Evolutionary conservation across 805 yeast species (phyloP).

Genomic region (Hanseniaspora occidentalis): DNA sequence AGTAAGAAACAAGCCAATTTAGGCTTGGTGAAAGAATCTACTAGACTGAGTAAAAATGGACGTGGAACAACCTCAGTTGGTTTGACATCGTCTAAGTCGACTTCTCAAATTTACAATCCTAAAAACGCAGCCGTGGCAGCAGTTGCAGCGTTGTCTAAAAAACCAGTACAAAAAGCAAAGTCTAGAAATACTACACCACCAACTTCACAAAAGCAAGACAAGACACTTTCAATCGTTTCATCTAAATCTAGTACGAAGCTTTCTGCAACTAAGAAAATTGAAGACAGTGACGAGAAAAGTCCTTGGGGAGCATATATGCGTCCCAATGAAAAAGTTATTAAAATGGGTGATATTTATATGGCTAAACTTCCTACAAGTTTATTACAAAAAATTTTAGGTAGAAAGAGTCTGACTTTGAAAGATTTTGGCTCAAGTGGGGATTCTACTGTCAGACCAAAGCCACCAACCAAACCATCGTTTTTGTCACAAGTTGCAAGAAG

Average conservation of each 20-base stretch:
- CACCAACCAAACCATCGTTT: slow-evolving; percentile 7
- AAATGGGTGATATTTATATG: neutral
- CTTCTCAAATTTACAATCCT: too few relatives aligned
- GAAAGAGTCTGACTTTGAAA: slow-evolving; percentile 40
- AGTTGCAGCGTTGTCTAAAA: neutral
- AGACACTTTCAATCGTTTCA: too few relatives aligned
- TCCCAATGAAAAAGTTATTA: neutral
- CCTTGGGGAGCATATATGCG: neutral
- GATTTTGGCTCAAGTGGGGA: slow-evolving; percentile 44
- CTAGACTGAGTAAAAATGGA: neutral
- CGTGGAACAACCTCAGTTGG: too few relatives aligned
- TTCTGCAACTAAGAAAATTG: too few relatives aligned
- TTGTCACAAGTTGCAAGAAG: slow-evolving; percentile 34
- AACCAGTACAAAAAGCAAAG: neutral
- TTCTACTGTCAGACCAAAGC: slow-evolving; percentile 24
- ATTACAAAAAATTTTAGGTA: slow-evolving; percentile 12
- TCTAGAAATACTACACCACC: slow-evolving; percentile 7
- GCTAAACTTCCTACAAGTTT: neutral
- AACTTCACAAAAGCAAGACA: slow-evolving; percentile 4
- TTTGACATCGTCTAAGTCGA: too few relatives aligned
- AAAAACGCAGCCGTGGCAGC: slow-evolving; percentile 8
- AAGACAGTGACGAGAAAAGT: too few relatives aligned
- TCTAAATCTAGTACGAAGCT: too few relatives aligned
- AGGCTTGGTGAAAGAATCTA: slow-evolving; percentile 9
- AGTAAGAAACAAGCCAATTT: slow-evolving; percentile 10